phyloP scores from a whole-genome alignment of 768 basidiomycete species.

The Kwoniella pini region DNA sequence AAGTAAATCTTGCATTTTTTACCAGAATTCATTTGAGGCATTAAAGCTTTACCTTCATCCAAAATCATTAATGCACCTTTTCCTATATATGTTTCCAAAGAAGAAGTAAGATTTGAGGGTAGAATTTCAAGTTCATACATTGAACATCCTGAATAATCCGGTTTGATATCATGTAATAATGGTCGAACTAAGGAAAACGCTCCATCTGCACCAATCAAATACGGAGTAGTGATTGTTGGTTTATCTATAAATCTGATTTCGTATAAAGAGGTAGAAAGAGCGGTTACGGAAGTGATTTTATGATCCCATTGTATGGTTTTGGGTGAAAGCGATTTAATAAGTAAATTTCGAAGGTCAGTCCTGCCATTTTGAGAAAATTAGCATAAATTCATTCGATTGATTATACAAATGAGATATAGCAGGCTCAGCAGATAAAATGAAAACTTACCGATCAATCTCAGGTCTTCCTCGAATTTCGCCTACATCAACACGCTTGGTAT shows the following conservation, averaged over 20 bases:
- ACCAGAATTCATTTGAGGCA: constrained; percentile 54
- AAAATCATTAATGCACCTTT: constrained; percentile 50
- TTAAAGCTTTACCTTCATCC: constrained; percentile 41
- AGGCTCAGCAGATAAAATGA: not conserved
- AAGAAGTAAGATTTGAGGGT: constrained; percentile 38
- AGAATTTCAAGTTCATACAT: constrained; percentile 36
- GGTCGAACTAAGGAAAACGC: constrained; percentile 57
- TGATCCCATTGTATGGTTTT: constrained; percentile 35
- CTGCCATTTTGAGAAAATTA: constrained; percentile 7
- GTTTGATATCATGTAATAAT: constrained; percentile 49
- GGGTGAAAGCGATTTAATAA: constrained; percentile 21
- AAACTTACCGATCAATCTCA: constrained; percentile 38
- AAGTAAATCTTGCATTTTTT: constrained; percentile 46
- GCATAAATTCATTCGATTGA: too few species aligned
- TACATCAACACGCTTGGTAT: not conserved
- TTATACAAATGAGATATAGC: too few species aligned
- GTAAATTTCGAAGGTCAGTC: constrained; percentile 28
- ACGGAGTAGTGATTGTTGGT: constrained; percentile 7
- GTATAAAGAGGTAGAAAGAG: constrained; percentile 12
- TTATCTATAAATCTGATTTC: constrained; percentile 25
- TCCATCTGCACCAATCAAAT: constrained; percentile 57
- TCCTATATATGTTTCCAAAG: constrained; percentile 41
- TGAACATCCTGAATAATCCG: constrained; percentile 53
- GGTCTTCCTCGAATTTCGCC: constrained; percentile 19
- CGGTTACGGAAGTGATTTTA: constrained; percentile 13